These are phyloP conservation scores for Yarrowia phangngaensis DNA, from an alignment of 805 yeast genomes.

Conservation along the genomic window DNA sequence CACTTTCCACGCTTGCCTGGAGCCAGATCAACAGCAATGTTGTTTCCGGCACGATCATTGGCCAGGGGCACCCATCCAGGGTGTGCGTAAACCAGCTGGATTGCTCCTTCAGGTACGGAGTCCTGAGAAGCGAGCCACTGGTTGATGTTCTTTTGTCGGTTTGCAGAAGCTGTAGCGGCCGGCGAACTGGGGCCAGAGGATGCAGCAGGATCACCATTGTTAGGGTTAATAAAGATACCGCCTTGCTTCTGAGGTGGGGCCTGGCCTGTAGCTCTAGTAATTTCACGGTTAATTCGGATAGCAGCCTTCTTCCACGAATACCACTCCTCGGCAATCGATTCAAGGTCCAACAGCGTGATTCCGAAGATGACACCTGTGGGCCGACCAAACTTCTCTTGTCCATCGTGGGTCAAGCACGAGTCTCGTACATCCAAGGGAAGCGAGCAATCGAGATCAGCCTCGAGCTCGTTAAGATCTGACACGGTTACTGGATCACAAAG, in stretches of 20 bases:
- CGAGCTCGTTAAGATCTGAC: conserved; percentile 76
- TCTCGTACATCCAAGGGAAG: conserved; percentile 82
- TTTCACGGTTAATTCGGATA: conserved; percentile 33
- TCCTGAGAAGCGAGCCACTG: conserved; percentile 48
- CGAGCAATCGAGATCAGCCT: conserved; percentile 67
- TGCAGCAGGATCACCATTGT: conserved; percentile 7
- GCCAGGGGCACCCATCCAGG: conserved; percentile 88
- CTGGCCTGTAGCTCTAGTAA: conserved; percentile 22
- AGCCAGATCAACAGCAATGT: conserved; percentile 82
- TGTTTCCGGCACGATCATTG: conserved; percentile 86
- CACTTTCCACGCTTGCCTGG: conserved; percentile 74
- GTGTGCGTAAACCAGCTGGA: conserved; percentile 79
- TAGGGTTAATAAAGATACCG: conserved; percentile 27
- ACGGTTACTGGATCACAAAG: conserved; percentile 74
- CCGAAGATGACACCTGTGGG: conserved; percentile 79
- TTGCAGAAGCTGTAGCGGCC: conserved; percentile 30
- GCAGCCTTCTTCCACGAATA: conserved; percentile 68
- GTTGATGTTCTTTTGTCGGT: conserved; percentile 26
- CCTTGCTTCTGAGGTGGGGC: conserved; percentile 24
- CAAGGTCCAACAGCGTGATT: conserved; percentile 71
- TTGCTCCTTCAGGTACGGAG: conserved; percentile 71
- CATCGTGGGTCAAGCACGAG: conserved; percentile 78
- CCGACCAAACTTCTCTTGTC: conserved; percentile 76
- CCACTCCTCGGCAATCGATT: conserved; percentile 75
- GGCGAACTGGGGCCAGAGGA: conserved; percentile 28